Evolutionary conservation across 805 yeast genomes (phyloP).

Genomic region (Ascoidea rubescens): DNA sequence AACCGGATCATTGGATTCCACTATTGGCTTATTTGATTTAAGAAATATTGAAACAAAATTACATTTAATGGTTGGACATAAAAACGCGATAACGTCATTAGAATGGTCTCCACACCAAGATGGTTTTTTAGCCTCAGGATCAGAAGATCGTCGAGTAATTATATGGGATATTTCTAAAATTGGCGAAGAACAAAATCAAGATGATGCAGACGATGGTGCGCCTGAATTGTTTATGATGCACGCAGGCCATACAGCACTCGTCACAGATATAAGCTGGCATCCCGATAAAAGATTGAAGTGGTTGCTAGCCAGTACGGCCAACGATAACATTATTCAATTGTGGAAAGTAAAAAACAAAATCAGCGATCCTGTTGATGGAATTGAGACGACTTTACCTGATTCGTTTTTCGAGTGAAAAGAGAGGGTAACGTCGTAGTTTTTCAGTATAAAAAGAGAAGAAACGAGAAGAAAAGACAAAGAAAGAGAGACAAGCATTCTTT

Average conservation of each 20-base stretch:
- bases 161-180: conserved; percentile 71
- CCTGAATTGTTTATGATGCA: conserved; percentile 87
- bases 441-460: conserved; percentile 2
- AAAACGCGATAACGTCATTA: conserved; percentile 52
- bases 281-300: conserved; percentile 47
- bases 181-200: conserved; percentile 76
- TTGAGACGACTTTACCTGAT: conserved; percentile 6
- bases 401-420: conserved; percentile 16
- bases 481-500: no score
- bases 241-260: conserved; percentile 76
- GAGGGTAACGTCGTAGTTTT: conserved; percentile 15
- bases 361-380: conserved; percentile 14
- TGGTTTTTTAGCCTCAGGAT: conserved; percentile 65
- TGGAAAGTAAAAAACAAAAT: conserved; percentile 27
- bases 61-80: conserved; percentile 74
- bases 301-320: conserved; percentile 48
- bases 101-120: conserved; percentile 73
- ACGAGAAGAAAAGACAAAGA: no score
- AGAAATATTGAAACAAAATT: conserved; percentile 34
- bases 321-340: conserved; percentile 29
- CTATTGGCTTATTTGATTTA: conserved; percentile 50
- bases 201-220: conserved; percentile 83
- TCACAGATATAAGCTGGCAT: conserved; percentile 61
- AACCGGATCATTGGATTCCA: conserved; percentile 56
- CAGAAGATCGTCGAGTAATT: conserved; percentile 64